Conservation (phyloP, 148 eudicot species). For the Pouteria glomerata region DNA sequence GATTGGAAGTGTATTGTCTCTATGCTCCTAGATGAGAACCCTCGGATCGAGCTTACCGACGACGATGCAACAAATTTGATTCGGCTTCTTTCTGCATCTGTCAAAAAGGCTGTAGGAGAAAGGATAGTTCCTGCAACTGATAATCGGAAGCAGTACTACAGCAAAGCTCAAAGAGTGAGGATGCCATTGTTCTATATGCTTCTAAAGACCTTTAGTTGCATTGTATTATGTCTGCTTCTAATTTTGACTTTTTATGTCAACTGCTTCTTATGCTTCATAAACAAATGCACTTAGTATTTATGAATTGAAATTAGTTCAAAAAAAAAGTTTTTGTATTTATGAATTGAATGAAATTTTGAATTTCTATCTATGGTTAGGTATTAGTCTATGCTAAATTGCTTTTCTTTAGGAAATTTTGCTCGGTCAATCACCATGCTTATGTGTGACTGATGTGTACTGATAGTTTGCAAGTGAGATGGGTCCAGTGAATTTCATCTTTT, state of each 20-base stretch:
- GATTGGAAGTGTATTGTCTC: constrained; percentile 91
- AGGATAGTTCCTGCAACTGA: constrained; percentile 93
- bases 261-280: constrained; percentile 1
- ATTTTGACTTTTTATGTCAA: background rate
- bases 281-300: background rate
- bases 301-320: too few species aligned
- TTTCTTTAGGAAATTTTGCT: background rate
- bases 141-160: constrained; percentile 62
- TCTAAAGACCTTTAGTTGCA: background rate
- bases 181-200: background rate
- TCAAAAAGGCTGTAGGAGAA: constrained; percentile 90
- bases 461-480: background rate
- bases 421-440: background rate
- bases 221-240: constrained; percentile 3
- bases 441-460: background rate
- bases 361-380: background rate
- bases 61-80: constrained; percentile 86
- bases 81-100: constrained; percentile 80
- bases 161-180: constrained; percentile 83
- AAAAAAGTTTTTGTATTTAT: background rate
- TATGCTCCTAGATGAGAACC: constrained; percentile 71
- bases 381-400: constrained; percentile 1
- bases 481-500: constrained; percentile 3
- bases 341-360: background rate
- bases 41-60: constrained; percentile 75